Evolutionary conservation across 2,329 filamentous ascomycete genomes (phyloP).

Genomic region (Aspergillus felis): DNA sequence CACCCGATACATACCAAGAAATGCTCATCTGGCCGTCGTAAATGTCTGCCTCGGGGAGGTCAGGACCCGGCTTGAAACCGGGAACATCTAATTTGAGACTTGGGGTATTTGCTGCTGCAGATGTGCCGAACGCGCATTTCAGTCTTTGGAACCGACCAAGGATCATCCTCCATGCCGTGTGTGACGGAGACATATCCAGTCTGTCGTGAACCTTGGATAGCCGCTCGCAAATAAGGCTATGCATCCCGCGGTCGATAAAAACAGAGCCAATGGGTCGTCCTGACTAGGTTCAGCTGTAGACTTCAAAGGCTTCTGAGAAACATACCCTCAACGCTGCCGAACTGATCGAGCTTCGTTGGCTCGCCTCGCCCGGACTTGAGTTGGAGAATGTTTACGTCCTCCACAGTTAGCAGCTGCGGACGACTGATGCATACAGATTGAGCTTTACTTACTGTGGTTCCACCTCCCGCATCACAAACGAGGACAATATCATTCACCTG

Average conservation of each 20-base stretch:
- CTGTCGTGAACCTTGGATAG: constrained; percentile 18
- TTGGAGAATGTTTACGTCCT: constrained; percentile 30
- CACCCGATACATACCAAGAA: constrained; percentile 17
- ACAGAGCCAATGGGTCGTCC: constrained; percentile 35
- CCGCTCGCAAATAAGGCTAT: constrained; percentile 20
- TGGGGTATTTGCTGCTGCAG: constrained; percentile 18
- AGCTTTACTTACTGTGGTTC: constrained; percentile 33
- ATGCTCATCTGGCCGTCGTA: constrained; percentile 29
- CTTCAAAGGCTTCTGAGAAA: neutral
- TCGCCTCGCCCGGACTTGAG: constrained; percentile 22
- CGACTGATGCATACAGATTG: too few species aligned
- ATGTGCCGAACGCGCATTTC: constrained; percentile 31
- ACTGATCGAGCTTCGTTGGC: constrained; percentile 22
- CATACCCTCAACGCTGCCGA: constrained; percentile 23
- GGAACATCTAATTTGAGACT: constrained; percentile 28
- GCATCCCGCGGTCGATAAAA: constrained; percentile 30
- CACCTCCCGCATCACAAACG: constrained; percentile 51
- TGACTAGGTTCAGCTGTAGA: constrained; percentile 2
- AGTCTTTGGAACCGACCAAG: constrained; percentile 28
- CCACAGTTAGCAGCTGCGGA: constrained; percentile 1
- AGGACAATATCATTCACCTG: constrained; percentile 43
- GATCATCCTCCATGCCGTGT: constrained; percentile 28
- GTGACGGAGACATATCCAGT: constrained; percentile 13
- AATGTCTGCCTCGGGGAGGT: constrained; percentile 24
- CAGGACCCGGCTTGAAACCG: constrained; percentile 12